These are phyloP conservation scores for Fusarium acutatum DNA, from an alignment of 2,329 filamentous ascomycete species.

Conservation along the genomic window DNA sequence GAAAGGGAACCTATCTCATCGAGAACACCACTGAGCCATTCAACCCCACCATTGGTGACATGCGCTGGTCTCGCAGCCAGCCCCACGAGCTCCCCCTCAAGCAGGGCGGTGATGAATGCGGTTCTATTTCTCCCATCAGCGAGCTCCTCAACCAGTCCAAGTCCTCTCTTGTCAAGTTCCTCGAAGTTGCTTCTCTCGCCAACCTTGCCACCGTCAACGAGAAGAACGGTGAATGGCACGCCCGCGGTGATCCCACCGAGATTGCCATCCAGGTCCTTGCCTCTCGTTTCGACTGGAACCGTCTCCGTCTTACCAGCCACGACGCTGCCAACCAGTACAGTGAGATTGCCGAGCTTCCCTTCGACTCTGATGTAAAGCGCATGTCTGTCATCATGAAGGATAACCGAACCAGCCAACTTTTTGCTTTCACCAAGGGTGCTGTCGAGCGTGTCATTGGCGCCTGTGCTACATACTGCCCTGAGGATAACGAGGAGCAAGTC, in stretches of 20 bases:
- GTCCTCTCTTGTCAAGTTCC: slow-evolving; percentile 58
- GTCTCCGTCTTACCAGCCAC: slow-evolving; percentile 58
- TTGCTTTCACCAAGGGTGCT: slow-evolving; percentile 67
- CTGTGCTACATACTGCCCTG: slow-evolving; percentile 61
- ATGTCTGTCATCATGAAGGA: slow-evolving; percentile 74
- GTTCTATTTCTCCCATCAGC: slow-evolving; percentile 37
- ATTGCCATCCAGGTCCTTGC: slow-evolving; percentile 78
- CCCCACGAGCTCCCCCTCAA: slow-evolving; percentile 53
- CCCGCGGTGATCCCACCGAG: slow-evolving; percentile 73
- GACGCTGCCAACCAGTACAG: slow-evolving; percentile 58
- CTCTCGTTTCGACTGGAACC: slow-evolving; percentile 70
- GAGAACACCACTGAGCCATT: slow-evolving; percentile 63
- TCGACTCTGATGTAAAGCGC: slow-evolving; percentile 76
- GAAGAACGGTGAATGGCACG: slow-evolving; percentile 61
- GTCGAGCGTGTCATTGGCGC: slow-evolving; percentile 72
- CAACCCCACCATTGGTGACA: slow-evolving; percentile 62
- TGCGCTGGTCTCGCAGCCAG: slow-evolving; percentile 51
- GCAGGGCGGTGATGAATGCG: slow-evolving; percentile 39
- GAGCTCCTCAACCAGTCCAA: slow-evolving; percentile 54
- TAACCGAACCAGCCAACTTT: slow-evolving; percentile 45
- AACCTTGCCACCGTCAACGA: slow-evolving; percentile 61
- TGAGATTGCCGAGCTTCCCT: slow-evolving; percentile 72
- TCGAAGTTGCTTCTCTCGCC: slow-evolving; percentile 66
- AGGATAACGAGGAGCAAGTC: slow-evolving; percentile 45
- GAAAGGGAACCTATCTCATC: slow-evolving; percentile 65